Percentiles rank a stretch among this genome's conserved stretches.
These are phyloP conservation scores for Angomonas ambiguus DNA, from an alignment of 208 protist genomes.

Conservation along the genomic window DNA sequence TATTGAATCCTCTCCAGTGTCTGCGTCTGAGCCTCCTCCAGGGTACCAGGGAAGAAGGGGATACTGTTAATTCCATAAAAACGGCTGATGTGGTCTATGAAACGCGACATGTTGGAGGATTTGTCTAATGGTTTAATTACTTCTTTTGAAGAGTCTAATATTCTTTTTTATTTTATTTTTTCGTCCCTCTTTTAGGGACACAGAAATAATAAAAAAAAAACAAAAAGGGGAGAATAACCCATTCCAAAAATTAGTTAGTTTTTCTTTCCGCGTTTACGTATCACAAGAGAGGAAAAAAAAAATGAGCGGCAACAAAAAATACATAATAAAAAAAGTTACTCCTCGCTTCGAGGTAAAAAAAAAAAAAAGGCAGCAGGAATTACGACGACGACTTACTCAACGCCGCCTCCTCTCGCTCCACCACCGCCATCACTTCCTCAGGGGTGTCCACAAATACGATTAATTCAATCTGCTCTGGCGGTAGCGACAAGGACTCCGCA, in stretches of 20 bases:
- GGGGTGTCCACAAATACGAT: slow-evolving; percentile 60
- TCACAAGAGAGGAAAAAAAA: slow-evolving; percentile 12
- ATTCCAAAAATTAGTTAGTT: no score
- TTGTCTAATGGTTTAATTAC: background rate
- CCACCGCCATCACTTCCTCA: slow-evolving; percentile 37
- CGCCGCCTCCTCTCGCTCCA: slow-evolving; percentile 1
- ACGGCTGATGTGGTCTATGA: slow-evolving; percentile 30
- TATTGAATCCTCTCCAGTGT: slow-evolving; percentile 43
- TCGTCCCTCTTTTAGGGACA: no score
- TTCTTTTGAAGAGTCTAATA: background rate
- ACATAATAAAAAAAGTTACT: no score
- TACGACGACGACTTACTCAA: background rate
- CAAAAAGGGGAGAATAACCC: no score
- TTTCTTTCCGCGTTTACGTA: slow-evolving; percentile 2
- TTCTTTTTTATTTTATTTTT: slow-evolving; percentile 4
- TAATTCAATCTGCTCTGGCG: slow-evolving; percentile 19
- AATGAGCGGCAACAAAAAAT: background rate
- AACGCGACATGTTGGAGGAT: background rate
- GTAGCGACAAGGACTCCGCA: slow-evolving; percentile 26
- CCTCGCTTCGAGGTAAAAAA: no score
- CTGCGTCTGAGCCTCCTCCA: slow-evolving; percentile 50
- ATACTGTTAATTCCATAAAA: slow-evolving; percentile 38
- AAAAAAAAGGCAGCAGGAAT: background rate
- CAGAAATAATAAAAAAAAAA: no score
- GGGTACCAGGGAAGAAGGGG: slow-evolving; percentile 47